Evolutionary conservation across 108 stramenopile genomes (phyloP), one percentile per base, ranked within the genome.

Genomic region (Cyclotella atomus): DNA sequence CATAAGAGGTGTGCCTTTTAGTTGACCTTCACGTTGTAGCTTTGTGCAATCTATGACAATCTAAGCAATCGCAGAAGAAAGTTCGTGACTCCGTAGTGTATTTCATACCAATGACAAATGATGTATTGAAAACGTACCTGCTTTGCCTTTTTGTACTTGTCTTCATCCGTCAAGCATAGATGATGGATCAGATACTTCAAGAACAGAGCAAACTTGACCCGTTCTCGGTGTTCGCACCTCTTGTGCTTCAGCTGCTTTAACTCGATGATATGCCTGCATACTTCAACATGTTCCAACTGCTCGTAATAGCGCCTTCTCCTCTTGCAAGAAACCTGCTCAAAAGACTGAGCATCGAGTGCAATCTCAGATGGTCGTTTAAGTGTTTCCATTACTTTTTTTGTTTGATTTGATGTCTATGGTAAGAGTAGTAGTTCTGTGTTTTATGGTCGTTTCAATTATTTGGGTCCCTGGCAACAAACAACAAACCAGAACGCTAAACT

Each of bases 131-230:
- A 38, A 21, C 69, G 14, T 70, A 57, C 73, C 44, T 36, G 21
- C 33, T 65, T 47, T 10, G 73, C 73, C 27, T 57, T 43, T 23
- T 56, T 43, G 43, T 43, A 28, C 30, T 65, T 32, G 1, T 75
- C 55, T 23, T 55, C 6, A 59, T 75, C 65, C 23, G 47, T 50
- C 56, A 66, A 44, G 10, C 5, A 35, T 12, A 75, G 53, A 25
- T 75, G 34, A 5, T 66, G 62, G 29, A 75, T 66, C 54, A 75
- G 29, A 24, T 56, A 52, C 33, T 66, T 65, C 35, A 75, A 53
- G 55, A 75, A 75, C 4, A 75, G 44, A 32, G 65, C 53, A 46
- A 75, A 75, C 27, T 75, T 75, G 23, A 75, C 73, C 44, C 73
- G 73, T 8, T 75, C 34, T 7, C 44, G 21, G 25, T 66, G 64